phyloP scores from a whole-genome alignment of 2,329 filamentous ascomycete genomes.

The Penicillium vulpinum region DNA sequence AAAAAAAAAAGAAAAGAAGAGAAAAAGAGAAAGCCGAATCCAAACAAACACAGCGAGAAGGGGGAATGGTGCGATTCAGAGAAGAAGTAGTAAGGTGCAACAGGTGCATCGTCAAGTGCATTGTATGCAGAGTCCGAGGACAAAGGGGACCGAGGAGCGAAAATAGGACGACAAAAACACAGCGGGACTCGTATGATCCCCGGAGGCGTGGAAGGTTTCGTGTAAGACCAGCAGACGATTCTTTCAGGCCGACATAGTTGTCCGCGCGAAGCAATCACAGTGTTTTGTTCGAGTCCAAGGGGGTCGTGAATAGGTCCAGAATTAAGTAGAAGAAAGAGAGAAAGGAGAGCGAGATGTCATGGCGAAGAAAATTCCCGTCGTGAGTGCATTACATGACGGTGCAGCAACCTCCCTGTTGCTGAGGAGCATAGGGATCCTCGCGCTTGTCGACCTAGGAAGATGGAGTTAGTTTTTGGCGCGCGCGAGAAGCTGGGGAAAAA shows the following conservation, averaged over 20 bases:
- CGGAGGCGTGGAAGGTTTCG: slow-evolving; percentile 16
- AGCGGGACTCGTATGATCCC: slow-evolving; percentile 7
- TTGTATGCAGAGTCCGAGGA: slow-evolving; percentile 3
- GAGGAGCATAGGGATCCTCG: slow-evolving; percentile 97
- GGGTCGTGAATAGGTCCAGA: slow-evolving; percentile 20
- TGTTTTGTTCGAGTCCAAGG: slow-evolving; percentile 12
- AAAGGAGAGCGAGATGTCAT: slow-evolving; percentile 24
- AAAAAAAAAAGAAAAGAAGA: slow-evolving; percentile 21
- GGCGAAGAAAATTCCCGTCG: slow-evolving; percentile 26
- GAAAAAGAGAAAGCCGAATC: slow-evolving; percentile 21
- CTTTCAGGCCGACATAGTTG: slow-evolving; percentile 18
- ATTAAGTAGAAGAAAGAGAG: slow-evolving; percentile 23
- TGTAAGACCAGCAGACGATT: slow-evolving; percentile 27
- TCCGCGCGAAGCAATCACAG: slow-evolving; percentile 20
- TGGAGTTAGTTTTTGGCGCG: slow-evolving; percentile 16
- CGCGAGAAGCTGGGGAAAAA: slow-evolving; percentile 3
- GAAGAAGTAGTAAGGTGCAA: slow-evolving; percentile 10
- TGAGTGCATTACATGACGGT: slow-evolving; percentile 74
- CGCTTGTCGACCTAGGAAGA: slow-evolving; percentile 74
- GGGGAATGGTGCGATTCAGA: slow-evolving; percentile 16
- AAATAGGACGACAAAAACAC: slow-evolving; percentile 8
- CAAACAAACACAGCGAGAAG: slow-evolving; percentile 18
- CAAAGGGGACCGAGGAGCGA: neutral
- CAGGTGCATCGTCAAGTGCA: slow-evolving; percentile 21
- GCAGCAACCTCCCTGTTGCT: slow-evolving; percentile 91